Base-by-base conservation (phyloP, 2,329 filamentous ascomycete species). In the Colletotrichum higginsianum region DNA sequence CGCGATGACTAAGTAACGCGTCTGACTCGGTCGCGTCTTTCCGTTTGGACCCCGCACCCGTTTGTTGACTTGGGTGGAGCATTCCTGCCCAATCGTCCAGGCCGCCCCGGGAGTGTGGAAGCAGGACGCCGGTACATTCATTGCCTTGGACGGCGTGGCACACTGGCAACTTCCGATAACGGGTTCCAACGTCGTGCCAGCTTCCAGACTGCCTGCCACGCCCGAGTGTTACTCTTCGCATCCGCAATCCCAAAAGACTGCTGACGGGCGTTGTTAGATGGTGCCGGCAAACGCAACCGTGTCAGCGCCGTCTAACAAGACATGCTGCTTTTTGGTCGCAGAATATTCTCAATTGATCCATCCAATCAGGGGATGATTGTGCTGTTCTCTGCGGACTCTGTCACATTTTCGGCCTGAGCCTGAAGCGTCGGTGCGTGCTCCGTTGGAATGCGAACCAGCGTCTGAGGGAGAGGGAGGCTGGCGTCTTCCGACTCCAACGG, bases 361-460 rank as follows among this genome's bases (percentile, higher is more conserved):
- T 38, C 35, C 35, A 38, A 38, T 72, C 60, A 64, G 40, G 65
- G 52, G 30, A 56, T 58, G 13, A 23, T 40, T 30, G 56, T 53
- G 11, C 56, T 67, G 44, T 76, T 80, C 16, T 81, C 82, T 52
- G 83, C 84, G n/a, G 81, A 83, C 46, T 85, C 86, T 67, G 85
- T 82, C 4, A 82, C 85, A 4, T 82, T 86, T 49, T 90, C 89
- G 16, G 88, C 85, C 60, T 90, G 89, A 23, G 89, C 89, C 74
- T 92, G 90, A 8, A 92, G 79, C 30, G 89, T 84, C 35, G 90
- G 90, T 15, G 90, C 90, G 81, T 95, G 93, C 75, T 96, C 92
- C 18, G 93, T 95, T 1, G 94, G 94, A 75, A 96, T 96, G 74
- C 94, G 90, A 46, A 97, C 94, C 18, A 97, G 86, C 21, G 94